Evolutionary conservation across 176 grass and related monocot species (phyloP).

Genomic region (Alloteropsis semialata): DNA sequence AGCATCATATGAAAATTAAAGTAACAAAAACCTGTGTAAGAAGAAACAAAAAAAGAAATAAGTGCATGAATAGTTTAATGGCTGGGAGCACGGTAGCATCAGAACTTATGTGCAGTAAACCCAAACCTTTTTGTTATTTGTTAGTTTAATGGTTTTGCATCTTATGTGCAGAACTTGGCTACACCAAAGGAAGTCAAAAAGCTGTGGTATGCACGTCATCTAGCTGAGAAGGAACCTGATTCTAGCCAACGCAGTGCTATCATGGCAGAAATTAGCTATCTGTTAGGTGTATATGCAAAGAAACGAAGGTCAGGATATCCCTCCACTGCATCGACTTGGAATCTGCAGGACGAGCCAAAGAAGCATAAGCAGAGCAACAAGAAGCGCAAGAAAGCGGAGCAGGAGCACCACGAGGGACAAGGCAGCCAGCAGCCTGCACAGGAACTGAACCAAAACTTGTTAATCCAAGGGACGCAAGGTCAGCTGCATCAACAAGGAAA

Average conservation of each 20-base stretch:
- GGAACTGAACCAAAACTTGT: background rate
- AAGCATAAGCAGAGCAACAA: background rate
- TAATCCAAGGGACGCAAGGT: background rate
- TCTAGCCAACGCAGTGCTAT: constrained; percentile 12
- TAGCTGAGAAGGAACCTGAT: constrained; percentile 31
- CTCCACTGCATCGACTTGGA: background rate
- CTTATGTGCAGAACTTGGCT: constrained; percentile 19
- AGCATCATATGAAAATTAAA: too few relatives aligned
- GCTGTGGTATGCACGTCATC: background rate
- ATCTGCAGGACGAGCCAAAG: background rate
- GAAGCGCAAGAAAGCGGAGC: constrained; percentile 41
- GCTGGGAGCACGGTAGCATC: too few relatives aligned
- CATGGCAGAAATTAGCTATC: constrained; percentile 22
- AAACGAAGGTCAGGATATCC: background rate
- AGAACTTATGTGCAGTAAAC: too few relatives aligned
- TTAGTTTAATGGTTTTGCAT: constrained; percentile 18
- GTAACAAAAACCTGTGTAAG: too few relatives aligned
- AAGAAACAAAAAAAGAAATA: too few relatives aligned
- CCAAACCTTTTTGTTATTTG: background rate
- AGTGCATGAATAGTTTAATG: too few relatives aligned
- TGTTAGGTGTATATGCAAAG: constrained; percentile 27
- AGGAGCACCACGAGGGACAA: background rate
- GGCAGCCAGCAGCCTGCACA: background rate
- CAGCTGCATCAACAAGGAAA: constrained; percentile 1
- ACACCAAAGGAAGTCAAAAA: constrained; percentile 24